Percentiles rank a stretch among this genome's conserved stretches.
Evolutionary conservation across 306 rosid genomes (phyloP).

Genomic region (Cucurbita ficifolia): DNA sequence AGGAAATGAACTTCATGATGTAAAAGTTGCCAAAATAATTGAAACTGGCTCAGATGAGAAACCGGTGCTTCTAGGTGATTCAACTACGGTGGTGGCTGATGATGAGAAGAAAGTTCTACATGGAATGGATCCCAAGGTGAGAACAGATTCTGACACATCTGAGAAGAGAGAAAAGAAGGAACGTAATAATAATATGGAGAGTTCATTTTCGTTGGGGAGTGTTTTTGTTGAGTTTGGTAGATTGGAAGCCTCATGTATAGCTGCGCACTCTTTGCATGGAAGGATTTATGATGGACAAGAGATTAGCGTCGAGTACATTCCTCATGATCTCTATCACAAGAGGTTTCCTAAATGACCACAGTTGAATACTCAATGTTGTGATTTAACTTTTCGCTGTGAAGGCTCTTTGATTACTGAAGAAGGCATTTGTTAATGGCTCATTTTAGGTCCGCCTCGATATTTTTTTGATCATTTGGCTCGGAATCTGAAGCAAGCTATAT

Average conservation of each 20-base stretch:
- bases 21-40: conserved; percentile 13
- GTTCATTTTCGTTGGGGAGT: conserved; percentile 40
- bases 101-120: conserved; percentile 10
- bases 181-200: conserved; percentile 9
- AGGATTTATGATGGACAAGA: conserved; percentile 51
- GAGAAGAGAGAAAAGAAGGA: conserved; percentile 13
- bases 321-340: conserved; percentile 30
- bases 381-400: neutral
- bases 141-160: conserved; percentile 1
- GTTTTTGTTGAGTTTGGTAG: conserved; percentile 77
- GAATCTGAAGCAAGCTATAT: neutral
- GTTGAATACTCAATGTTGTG: neutral
- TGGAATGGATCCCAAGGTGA: neutral
- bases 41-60: conserved; percentile 14
- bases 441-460: neutral
- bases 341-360: conserved; percentile 38
- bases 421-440: conserved; percentile 1
- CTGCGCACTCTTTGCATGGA: conserved; percentile 75
- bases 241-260: conserved; percentile 50
- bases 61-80: conserved; percentile 5
- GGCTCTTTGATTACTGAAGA: neutral
- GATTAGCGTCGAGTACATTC: conserved; percentile 51
- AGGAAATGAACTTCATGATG: conserved; percentile 16
- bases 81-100: conserved; percentile 5
- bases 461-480: neutral